Percentiles rank a stretch among this genome's conserved stretches.
phyloP scores from a whole-genome alignment of 441 rosid genomes.

The Adansonia madagascariensis region DNA sequence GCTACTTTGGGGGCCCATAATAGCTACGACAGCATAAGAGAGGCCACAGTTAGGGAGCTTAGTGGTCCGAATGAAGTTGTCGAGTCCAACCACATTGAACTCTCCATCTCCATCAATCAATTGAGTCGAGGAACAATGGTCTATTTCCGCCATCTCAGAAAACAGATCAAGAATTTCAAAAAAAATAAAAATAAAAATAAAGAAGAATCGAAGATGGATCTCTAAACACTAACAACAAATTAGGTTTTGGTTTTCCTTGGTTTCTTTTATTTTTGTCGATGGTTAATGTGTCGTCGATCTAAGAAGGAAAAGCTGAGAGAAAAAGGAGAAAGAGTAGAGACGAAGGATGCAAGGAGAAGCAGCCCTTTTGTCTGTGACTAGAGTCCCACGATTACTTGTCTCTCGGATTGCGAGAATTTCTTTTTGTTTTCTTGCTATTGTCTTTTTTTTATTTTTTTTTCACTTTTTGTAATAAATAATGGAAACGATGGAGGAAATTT shows the following conservation, averaged over 20 bases:
- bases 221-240: not conserved
- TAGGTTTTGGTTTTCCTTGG: not conserved
- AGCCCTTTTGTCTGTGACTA: not conserved
- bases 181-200: not conserved
- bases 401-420: not conserved
- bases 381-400: not conserved
- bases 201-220: conserved; percentile 8
- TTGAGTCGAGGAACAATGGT: conserved; percentile 63
- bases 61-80: conserved; percentile 54
- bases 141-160: conserved; percentile 26
- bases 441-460: not conserved
- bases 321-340: not conserved
- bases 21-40: conserved; percentile 87
- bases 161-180: not conserved
- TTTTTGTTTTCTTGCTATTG: not conserved
- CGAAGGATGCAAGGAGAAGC: not conserved
- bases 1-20: conserved; percentile 98
- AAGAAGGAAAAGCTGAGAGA: too few species aligned
- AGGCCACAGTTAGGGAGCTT: conserved; percentile 70
- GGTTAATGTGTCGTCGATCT: not conserved
- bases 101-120: conserved; percentile 70
- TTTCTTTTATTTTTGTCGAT: not conserved
- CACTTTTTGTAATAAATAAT: not conserved
- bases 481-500: conserved; percentile 5
- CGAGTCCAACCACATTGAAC: conserved; percentile 72